Evolutionary conservation across 352 stramenopile species (phyloP), one percentile per base, ranked within the genome.

Genomic region (Phytophthora palmivora): DNA sequence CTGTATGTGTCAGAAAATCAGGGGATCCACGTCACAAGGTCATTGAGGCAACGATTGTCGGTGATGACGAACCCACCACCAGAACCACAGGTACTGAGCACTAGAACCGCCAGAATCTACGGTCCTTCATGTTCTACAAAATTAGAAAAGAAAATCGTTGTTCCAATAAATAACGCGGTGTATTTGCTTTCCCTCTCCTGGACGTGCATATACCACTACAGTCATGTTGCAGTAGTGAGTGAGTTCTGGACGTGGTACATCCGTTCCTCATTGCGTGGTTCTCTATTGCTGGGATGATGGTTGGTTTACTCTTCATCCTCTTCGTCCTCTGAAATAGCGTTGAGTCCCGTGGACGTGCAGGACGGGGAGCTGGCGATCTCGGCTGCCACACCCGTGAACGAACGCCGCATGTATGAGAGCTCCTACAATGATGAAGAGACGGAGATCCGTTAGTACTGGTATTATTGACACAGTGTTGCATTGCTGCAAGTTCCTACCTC

Each of bases 321-420:
- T 67, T 91, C 74, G 22, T 89, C 84, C 55, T 94, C 85, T 34
- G 72, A 77, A 49, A 95, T 92, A 24, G 81, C 77, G 68, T 88
- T 89, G 46, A 94, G 76, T 0, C 79, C 78, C 28, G 76, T 69
- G 22, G 89, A 72, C 54, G 78, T 73, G 55, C 66, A 73, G 6
- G 79, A 89, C n/a, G 84, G 81, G 14, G 84, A 89, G 45, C 67
- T 84, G 34, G 84, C 82, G 57, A 92, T 88, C 67, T 78, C 72
- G 1, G 84, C 84, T 4, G 76, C 71, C 28, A 92, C 80, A 42
- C 79, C 77, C 9, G 76, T 78, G 69, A 86, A 92, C 52, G 84
- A 91, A 38, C 72, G 79, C 11, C 84, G 76, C 56, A 82, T 78
- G 62, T 88, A 80, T 18, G 81, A 85, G 26, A 92, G 72, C 53